Evolutionary conservation across 2,329 filamentous ascomycete species (phyloP), one percentile per base, ranked within the genome.

Genomic region (Sporothrix curviconia): DNA sequence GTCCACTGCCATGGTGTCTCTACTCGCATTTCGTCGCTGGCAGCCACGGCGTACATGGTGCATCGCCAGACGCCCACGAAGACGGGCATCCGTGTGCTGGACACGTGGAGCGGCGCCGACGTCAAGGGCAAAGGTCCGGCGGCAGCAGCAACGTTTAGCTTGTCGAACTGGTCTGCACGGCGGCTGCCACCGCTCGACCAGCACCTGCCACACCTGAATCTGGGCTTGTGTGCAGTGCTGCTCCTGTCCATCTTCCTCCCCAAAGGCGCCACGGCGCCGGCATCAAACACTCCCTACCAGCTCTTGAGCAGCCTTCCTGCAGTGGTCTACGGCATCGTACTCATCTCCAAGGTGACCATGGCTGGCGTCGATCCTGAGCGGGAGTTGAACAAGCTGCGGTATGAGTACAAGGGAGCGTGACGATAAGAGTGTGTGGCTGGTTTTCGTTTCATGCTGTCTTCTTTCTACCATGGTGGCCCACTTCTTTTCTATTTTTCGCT

Each of bases 381-480:
- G 61, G 86, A 87, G 65, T 70, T 92, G 64, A 74, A 78, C 50
- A 74, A 71, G 55, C 72, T 89, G 65, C 81, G 74, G 68, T 89
- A 89, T 71, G 76, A 78, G 55, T 86, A 83, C 66, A 89, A 86
- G 66, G 85, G 86, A 3, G 86, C 85, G 42, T 87, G 64, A 64
- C 14, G 34, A 24, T 28, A 25, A 22, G n/a, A 28, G 24, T 22
- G 25, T 22, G 4, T 12, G 39, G 34, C 34, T 22, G 34, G 32
- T 9, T 17, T 19, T 22, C 25, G 28, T 11, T 11, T 11, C 28
- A 11, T 32, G n/a, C 28, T 19, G 15, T 40, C n/a, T 6, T 7
- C 19, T 40, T 40, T 19, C 37, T 19, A n/a, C n/a, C n/a, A 7
- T 37, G 15, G 36, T 11, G 11, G 11, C 6, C 28, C 28, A 6